Conservation (phyloP, 2,329 filamentous ascomycete genomes). For the Clathrospora elynae region DNA sequence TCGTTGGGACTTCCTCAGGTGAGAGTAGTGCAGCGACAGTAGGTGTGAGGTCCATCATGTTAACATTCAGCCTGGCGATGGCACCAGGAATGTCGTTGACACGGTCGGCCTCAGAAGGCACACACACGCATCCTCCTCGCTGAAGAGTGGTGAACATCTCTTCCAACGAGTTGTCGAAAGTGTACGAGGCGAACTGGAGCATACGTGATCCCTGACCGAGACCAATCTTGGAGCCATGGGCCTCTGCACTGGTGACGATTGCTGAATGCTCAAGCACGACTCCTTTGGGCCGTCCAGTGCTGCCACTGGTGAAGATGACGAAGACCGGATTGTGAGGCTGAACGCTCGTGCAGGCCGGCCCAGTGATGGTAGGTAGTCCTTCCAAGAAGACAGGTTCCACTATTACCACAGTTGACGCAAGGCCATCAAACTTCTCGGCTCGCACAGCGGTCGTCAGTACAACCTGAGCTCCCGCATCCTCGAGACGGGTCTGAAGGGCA, state of each 20-base stretch:
- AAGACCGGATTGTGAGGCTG: conserved; percentile 36
- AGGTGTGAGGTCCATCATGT: conserved; percentile 60
- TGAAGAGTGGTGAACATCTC: conserved; percentile 62
- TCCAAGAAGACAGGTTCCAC: conserved; percentile 44
- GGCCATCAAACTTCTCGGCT: conserved; percentile 49
- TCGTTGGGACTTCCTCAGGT: conserved; percentile 51
- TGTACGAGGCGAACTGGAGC: conserved; percentile 55
- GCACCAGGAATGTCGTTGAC: conserved; percentile 58
- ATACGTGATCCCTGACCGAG: conserved; percentile 35
- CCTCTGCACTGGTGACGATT: conserved; percentile 40
- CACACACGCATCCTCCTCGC: conserved; percentile 58
- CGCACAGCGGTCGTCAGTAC: conserved; percentile 49
- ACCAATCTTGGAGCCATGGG: conserved; percentile 36
- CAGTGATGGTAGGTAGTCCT: conserved; percentile 28
- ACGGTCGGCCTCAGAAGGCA: conserved; percentile 60
- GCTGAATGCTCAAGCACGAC: conserved; percentile 41
- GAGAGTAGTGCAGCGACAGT: conserved; percentile 59
- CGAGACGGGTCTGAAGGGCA: conserved; percentile 47
- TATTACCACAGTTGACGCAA: conserved; percentile 48
- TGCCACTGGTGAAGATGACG: conserved; percentile 43
- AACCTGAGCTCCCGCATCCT: conserved; percentile 49
- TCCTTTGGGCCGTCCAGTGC: conserved; percentile 43
- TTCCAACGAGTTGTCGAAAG: conserved; percentile 61
- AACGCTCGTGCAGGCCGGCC: conserved; percentile 27
- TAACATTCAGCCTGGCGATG: conserved; percentile 34